These are phyloP conservation scores for Chytriomyces sp. DNA, from an alignment of 192 early-diverging fungal species.

Conservation along the genomic window DNA sequence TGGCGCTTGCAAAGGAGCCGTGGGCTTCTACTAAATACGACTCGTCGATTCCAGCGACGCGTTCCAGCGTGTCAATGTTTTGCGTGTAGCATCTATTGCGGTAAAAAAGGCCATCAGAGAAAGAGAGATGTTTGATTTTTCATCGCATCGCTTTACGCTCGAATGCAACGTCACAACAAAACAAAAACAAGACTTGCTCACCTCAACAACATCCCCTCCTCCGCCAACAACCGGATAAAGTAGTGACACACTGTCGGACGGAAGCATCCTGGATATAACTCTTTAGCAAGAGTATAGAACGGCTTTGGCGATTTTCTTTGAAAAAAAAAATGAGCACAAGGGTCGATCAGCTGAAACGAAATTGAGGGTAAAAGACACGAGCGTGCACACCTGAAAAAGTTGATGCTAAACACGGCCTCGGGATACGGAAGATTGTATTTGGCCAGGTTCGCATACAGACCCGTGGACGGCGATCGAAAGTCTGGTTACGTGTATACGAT, in stretches of 20 bases:
- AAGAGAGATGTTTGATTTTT: neutral
- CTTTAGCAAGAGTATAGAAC: constrained; percentile 90
- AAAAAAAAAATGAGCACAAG: no score
- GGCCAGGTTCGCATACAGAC: constrained; percentile 81
- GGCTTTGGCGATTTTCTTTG: constrained; percentile 70
- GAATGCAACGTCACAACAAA: neutral
- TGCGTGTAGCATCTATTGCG: constrained; percentile 79
- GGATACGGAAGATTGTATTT: constrained; percentile 91
- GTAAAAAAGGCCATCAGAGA: neutral
- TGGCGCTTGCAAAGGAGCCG: constrained; percentile 85
- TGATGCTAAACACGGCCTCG: constrained; percentile 93
- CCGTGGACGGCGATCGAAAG: constrained; percentile 90
- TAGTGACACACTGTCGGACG: constrained; percentile 88
- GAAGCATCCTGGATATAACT: constrained; percentile 80
- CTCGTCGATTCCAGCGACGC: constrained; percentile 71
- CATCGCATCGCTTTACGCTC: no score
- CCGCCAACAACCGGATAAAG: constrained; percentile 79
- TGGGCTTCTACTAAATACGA: constrained; percentile 89
- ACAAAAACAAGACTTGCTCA: constrained; percentile 7
- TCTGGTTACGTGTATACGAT: constrained; percentile 50
- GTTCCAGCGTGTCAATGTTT: constrained; percentile 96
- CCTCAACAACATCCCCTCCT: constrained; percentile 77
- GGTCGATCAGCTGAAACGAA: neutral
- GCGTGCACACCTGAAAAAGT: constrained; percentile 74
- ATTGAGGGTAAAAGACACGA: neutral